Evolutionary conservation across 1,284 basidiomycete species (phyloP).

Genomic region (Rhodotorula sp.): DNA sequence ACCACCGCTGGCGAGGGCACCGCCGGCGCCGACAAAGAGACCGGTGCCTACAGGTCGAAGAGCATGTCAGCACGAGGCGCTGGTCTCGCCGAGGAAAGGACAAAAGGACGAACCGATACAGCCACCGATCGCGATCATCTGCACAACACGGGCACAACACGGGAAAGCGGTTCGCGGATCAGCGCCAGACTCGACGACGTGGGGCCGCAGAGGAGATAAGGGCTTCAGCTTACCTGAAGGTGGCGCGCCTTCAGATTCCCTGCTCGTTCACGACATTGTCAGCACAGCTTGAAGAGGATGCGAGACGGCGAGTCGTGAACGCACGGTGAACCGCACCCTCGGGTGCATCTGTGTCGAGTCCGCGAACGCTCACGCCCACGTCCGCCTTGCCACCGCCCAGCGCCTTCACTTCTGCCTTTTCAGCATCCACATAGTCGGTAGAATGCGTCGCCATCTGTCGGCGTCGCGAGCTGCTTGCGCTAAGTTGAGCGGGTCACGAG

Average conservation of each 20-base stretch:
- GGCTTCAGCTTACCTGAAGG: conserved; percentile 4
- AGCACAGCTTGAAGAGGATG: not conserved
- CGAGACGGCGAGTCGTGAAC: not conserved
- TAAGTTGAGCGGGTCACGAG: too few species aligned
- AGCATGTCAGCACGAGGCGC: not conserved
- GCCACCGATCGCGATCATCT: conserved; percentile 29
- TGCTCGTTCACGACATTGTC: not conserved
- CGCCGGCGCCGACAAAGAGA: conserved; percentile 42
- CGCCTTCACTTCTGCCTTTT: too few species aligned
- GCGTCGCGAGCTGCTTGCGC: too few species aligned
- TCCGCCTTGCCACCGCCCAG: too few species aligned
- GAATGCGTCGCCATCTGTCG: too few species aligned
- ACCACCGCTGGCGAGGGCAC: conserved; percentile 47
- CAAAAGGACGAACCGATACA: too few species aligned
- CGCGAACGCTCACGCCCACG: not conserved
- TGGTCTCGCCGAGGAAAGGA: not conserved
- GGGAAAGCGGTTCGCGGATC: not conserved
- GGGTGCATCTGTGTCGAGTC: conserved; percentile 7
- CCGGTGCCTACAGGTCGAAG: conserved; percentile 6
- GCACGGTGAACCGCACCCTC: conserved; percentile 19
- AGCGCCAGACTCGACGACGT: too few species aligned
- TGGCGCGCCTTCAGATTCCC: conserved; percentile 24
- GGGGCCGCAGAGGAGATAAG: not conserved
- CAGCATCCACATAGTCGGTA: too few species aligned
- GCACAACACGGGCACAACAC: not conserved